Conservation (phyloP, 352 stramenopile genomes). For the Pythium folliculosum region DNA sequence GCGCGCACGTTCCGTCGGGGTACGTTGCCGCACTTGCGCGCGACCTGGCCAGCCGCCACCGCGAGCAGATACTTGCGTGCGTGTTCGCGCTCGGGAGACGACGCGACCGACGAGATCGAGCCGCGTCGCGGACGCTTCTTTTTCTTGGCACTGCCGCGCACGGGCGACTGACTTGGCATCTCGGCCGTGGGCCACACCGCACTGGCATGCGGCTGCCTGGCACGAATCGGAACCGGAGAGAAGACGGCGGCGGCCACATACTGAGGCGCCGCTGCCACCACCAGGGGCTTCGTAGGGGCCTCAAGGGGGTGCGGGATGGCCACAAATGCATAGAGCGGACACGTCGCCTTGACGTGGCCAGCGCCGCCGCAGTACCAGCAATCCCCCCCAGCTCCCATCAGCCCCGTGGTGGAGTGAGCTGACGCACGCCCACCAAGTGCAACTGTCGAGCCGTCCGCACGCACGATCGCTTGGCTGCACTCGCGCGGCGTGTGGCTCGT, state of each 20-base stretch:
- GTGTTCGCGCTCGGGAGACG: conserved; percentile 32
- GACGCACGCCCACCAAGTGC: conserved; percentile 1
- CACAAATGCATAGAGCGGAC: conserved; percentile 47
- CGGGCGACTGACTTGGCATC: conserved; percentile 17
- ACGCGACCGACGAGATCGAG: conserved; percentile 38
- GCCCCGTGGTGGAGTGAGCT: not conserved
- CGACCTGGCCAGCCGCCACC: conserved; percentile 13
- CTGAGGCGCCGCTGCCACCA: not conserved
- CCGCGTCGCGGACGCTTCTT: conserved; percentile 64
- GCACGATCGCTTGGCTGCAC: conserved; percentile 39
- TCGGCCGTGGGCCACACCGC: conserved; percentile 15
- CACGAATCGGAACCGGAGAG: conserved; percentile 17
- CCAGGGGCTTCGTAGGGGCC: not conserved
- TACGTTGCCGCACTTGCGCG: conserved; percentile 24
- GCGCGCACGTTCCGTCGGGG: conserved; percentile 2
- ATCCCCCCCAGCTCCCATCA: conserved; percentile 34
- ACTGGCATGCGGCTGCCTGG: not conserved
- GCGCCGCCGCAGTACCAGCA: conserved; percentile 82
- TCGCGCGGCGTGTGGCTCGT: conserved; percentile 57
- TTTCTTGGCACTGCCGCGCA: conserved; percentile 45
- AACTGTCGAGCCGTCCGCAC: conserved; percentile 20
- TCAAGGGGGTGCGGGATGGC: conserved; percentile 12
- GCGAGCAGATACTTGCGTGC: conserved; percentile 29
- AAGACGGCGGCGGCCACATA: not conserved
- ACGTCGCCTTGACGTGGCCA: conserved; percentile 75